Evolutionary conservation across 495 filamentous ascomycete genomes (phyloP), one percentile per base, ranked within the genome.

Genomic region (Ascodesmis nigricans): DNA sequence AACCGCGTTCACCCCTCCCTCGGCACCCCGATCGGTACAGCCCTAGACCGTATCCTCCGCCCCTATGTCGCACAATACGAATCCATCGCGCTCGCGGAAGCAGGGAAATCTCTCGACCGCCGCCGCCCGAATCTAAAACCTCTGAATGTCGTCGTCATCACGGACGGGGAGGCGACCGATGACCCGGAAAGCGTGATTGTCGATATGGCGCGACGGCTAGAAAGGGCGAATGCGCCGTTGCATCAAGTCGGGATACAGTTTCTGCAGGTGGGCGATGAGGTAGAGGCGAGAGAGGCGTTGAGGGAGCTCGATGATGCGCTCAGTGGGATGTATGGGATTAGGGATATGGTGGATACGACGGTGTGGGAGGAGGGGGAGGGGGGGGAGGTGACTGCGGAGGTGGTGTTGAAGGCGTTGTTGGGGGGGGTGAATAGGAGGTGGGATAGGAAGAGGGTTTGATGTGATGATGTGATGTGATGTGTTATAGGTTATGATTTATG

Each of bases 171-270:
- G 31, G 74, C 90, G 1, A 73, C 65, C 2, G 90, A 95, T 44
- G 78, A 84, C 43, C 55, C 75, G 7, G 78, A 90, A 55, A 60
- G 57, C 29, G 61, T 76, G 7, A 73, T 97, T 38, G 57, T 77
- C 7, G 47, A 53, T 5, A 61, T 65, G 0, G 87, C 82, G 0
- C 59, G 65, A 53, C 66, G 65, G 40, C 59, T 97, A 15, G 84
- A 93, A 50, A 55, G 51, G 11, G 51, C 74, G 3, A 62, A 71
- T 21, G 83, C 82, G 0, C 68, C 73, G 21, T 64, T 79, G 16
- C 77, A 78, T 63, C 87, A 97, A 57, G 61, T 93, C 8, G 87
- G 90, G 8, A 72, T 97, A 37, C 87, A 97, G 55, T 93, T 97
- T 58, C 87, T 97, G 58, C 87, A 97, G 58, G 75, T 95, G 35